Evolutionary conservation across 1,284 basidiomycete species (phyloP), one percentile per base, ranked within the genome.

Genomic region (Ustilago cynodontis): DNA sequence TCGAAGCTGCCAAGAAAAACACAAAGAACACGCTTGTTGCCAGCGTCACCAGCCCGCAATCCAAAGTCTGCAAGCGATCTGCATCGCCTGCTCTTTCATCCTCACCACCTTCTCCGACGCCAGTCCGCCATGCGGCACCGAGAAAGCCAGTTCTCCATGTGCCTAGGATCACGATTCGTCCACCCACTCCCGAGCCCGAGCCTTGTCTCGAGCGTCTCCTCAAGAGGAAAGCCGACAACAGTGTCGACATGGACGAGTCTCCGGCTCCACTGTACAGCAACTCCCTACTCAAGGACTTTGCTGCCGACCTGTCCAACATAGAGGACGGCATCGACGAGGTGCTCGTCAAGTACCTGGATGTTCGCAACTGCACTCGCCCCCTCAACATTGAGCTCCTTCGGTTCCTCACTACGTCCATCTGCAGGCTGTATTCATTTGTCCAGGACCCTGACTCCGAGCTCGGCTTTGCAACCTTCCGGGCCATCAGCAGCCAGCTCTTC

Each of bases 401-500:
- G 22, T 60, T n/a, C 29, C 53, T 72, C 24, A 51, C 65, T 35
- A 52, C 58, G 2, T 59, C 65, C 4, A 24, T 72, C 26, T 53
- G 65, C 60, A 54, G 20, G 10, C 57, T 72, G 11, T 64, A 67
- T 49, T 67, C 60, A 2, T 59, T 56, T 13, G 52, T 72, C 22
- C 41, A 59, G 31, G 39, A 64, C 18, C 60, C 60, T 1, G 53
- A 67, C 1, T 64, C 70, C 8, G 41, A 63, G 11, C 45, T 67
- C 16, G 70, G 70, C 8, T 22, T 51, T 14, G 52, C 58, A n/a
- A 72, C 43, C n/a, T 24, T 65, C 13, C 64, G 70, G 2, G 64
- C 60, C 56, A 67, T 72, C 57, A 57, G 65, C 29, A 72, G 65
- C 29, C 60, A 54, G n/a, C 49, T 70, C 18, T 71, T 71, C 59